A percentile compares a stretch with the other conserved stretches of the same genome.
Conservation (phyloP, 202 grass and related monocot species). For the Bolboschoenoplectus hybrid region DNA sequence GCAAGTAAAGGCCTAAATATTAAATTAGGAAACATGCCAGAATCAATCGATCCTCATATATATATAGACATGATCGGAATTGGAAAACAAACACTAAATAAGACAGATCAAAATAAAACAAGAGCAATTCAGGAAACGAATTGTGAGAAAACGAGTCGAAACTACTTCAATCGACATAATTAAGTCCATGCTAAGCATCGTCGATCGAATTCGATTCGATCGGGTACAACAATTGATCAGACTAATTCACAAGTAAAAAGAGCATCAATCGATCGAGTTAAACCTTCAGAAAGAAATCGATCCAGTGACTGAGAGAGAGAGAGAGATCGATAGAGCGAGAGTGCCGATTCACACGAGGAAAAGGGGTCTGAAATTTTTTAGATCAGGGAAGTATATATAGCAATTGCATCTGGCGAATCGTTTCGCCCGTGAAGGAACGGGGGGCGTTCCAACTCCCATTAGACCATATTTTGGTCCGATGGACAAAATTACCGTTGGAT, state of each 20-base stretch:
- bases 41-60: background rate
- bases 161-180: slow-evolving; percentile 15
- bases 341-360: slow-evolving; percentile 29
- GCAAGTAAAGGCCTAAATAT: background rate
- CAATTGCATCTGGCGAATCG: slow-evolving; percentile 10
- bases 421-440: background rate
- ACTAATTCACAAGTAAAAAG: slow-evolving; percentile 20
- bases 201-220: slow-evolving; percentile 6
- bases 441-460: no score
- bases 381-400: slow-evolving; percentile 38
- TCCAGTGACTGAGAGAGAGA: slow-evolving; percentile 23
- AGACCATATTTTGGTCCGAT: no score
- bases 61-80: slow-evolving; percentile 14
- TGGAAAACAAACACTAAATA: background rate
- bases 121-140: background rate
- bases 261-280: background rate
- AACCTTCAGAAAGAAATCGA: slow-evolving; percentile 35
- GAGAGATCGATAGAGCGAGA: slow-evolving; percentile 9
- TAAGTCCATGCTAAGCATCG: background rate
- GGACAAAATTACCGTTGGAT: no score
- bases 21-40: slow-evolving; percentile 17
- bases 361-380: slow-evolving; percentile 3
- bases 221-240: background rate
- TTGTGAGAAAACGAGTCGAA: background rate
- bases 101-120: background rate